Evolutionary conservation across 140 eudicot species (phyloP), one percentile per base, ranked within the genome.

Genomic region (Senecio squalidus): DNA sequence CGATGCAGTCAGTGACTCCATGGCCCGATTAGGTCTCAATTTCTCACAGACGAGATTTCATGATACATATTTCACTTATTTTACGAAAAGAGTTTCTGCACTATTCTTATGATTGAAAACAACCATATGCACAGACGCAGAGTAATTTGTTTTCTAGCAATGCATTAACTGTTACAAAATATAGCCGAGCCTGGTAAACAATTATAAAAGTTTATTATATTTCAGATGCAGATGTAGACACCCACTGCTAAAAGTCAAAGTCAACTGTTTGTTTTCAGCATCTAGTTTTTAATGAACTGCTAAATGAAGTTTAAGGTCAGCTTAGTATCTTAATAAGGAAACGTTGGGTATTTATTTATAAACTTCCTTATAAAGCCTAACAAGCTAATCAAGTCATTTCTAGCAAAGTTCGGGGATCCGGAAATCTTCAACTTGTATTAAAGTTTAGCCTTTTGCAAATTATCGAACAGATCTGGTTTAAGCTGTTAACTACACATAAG

Each of bases 221-320:
- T 33, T 26, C 46, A 56, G 62, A 46, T 56, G 30, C 39, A 36
- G 23, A 14, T 36, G 5, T 58, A 58, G 39, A 39, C 36, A 58
- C 17, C 34, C 39, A 26, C 60, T 22, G n/a, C n/a, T n/a, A n/a
- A n/a, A n/a, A n/a, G n/a, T n/a, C n/a, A n/a, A n/a, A n/a, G n/a
- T n/a, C n/a, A n/a, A n/a, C n/a, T n/a, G n/a, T n/a, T n/a, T n/a
- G n/a, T n/a, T n/a, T n/a, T n/a, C n/a, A n/a, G n/a, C n/a, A n/a
- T n/a, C n/a, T n/a, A n/a, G n/a, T n/a, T n/a, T n/a, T n/a, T n/a
- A n/a, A n/a, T n/a, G n/a, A n/a, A n/a, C n/a, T n/a, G n/a, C n/a
- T n/a, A n/a, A n/a, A n/a, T n/a, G n/a, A n/a, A n/a, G n/a, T n/a
- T n/a, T n/a, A n/a, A n/a, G n/a, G n/a, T n/a, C n/a, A n/a, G n/a